Evolutionary conservation across 257 asterid genomes (phyloP), one percentile per base, ranked within the genome.

Genomic region (Echium plantagineum): DNA sequence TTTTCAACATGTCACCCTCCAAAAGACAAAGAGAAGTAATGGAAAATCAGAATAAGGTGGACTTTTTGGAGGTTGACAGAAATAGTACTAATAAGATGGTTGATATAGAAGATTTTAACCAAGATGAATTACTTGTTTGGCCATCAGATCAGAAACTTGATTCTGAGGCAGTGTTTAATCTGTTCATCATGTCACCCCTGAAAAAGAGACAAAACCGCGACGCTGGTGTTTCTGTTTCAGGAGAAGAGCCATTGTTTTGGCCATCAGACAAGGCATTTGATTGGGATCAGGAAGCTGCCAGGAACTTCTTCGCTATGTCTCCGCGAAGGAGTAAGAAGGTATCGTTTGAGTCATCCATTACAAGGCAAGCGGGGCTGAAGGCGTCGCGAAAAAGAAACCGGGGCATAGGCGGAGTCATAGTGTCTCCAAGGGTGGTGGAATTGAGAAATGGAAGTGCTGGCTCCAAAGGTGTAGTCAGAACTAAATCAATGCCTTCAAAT

Each of bases 111-210:
- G 38, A 56, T 56, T 3, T 56, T 1, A 56, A 56, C 6, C 9
- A 16, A 9, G 60, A 56, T 22, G 60, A 24, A 56, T 31, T 31
- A 56, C 38, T 56, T 24, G 12, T 56, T 31, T 56, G 60, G 60
- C 42, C 38, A 56, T 22, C 60, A 10, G 60, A 56, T 5, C 60
- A 56, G 60, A 56, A 56, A 15, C 16, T 24, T 15, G 60, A 56
- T 22, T 56, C 60, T 13, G 60, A 56, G 18, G 38, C 60, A 21
- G 60, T 18, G 17, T 56, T 56, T n/a, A 56, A 56, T 56, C 16
- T 56, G 18, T 56, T 56, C 60, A 56, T 56, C 60, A 56, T 56
- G 60, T 56, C 60, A 56, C 60, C 60, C 10, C 38, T 56, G 28
- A 56, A 56, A 56, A 56, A 10, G 60, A 56, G 19, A 13, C 60